Evolutionary conservation across 176 grass and related monocot species (phyloP), one percentile per base, ranked within the genome.

Genomic region (Puccinellia tenuiflora): DNA sequence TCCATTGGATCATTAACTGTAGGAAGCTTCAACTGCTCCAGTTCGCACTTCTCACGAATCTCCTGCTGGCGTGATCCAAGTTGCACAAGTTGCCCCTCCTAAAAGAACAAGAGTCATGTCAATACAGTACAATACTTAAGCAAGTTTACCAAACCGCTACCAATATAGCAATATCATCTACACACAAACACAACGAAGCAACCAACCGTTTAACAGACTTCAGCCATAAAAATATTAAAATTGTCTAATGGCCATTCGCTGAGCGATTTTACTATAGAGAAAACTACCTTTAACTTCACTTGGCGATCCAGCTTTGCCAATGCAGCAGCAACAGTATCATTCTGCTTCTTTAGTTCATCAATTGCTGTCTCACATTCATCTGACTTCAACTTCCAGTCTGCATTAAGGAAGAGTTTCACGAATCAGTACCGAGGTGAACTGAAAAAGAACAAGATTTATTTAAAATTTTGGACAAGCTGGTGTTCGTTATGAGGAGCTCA

Each of bases 341-440:
- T 88, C 73, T 95, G 89, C 73, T 98, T 90, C 84, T 92, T 98
- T 47, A 91, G 76, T 86, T 95, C 90, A 45, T 95, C 96, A 46
- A 95, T 86, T 29, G 81, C 80, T 39, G 81, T 89, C 73, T 95
- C 96, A 85, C 83, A 98, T 82, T 95, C 96, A 79, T 95, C 96
- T 24, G 96, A 98, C 93, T 90, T 94, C 31, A 84, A 70, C 81
- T 98, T 98, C 96, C 96, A 98, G 29, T 98, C 96, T 98, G 68
- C 56, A 42, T 76, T 39, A 21, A 63, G 39, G 78, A 85, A 73
- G 28, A 79, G 30, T 56, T 80, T 29, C 47, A 75, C 74, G 68
- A 79, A 77, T 70, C 16, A 83, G 39, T 56, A 79, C 56, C 79
- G 79, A 84, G 47, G 47, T 29, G 35, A 90, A 48, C 18, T 76